A percentile compares a stretch with the other conserved stretches of the same genome.
Conservation (phyloP, 495 filamentous ascomycete species). For the Neurospora sp. region DNA sequence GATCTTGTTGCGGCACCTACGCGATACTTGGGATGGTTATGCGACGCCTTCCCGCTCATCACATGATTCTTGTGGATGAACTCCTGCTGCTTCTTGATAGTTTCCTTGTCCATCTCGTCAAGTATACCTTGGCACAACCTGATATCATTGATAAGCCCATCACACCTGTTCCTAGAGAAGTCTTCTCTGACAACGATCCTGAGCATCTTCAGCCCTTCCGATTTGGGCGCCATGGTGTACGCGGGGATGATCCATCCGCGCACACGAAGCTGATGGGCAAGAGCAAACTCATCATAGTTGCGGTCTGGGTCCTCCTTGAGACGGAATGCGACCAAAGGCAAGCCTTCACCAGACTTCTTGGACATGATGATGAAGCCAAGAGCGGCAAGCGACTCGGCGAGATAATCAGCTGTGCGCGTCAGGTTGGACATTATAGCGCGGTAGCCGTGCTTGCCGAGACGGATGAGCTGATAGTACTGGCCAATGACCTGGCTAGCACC, state of each 20-base stretch:
- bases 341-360: slow-evolving; percentile 58
- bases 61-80: slow-evolving; percentile 49
- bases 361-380: slow-evolving; percentile 82
- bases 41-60: slow-evolving; percentile 43
- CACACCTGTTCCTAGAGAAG: slow-evolving; percentile 67
- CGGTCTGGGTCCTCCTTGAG: slow-evolving; percentile 39
- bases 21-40: slow-evolving; percentile 54
- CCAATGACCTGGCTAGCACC: slow-evolving; percentile 87
- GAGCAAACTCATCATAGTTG: slow-evolving; percentile 70
- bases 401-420: slow-evolving; percentile 73
- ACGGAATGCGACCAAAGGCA: slow-evolving; percentile 81
- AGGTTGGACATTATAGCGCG: slow-evolving; percentile 79
- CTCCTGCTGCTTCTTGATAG: slow-evolving; percentile 53
- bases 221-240: slow-evolving; percentile 89
- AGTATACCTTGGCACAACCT: slow-evolving; percentile 58
- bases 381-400: slow-evolving; percentile 54
- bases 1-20: slow-evolving; percentile 18
- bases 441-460: slow-evolving; percentile 83
- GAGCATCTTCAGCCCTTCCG: slow-evolving; percentile 52
- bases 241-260: slow-evolving; percentile 87
- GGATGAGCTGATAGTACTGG: slow-evolving; percentile 93
- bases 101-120: slow-evolving; percentile 60
- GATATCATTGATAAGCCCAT: slow-evolving; percentile 62
- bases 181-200: slow-evolving; percentile 84
- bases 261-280: slow-evolving; percentile 72